Base-by-base conservation (phyloP, 305 asterid species). In the Andrographis paniculata region DNA sequence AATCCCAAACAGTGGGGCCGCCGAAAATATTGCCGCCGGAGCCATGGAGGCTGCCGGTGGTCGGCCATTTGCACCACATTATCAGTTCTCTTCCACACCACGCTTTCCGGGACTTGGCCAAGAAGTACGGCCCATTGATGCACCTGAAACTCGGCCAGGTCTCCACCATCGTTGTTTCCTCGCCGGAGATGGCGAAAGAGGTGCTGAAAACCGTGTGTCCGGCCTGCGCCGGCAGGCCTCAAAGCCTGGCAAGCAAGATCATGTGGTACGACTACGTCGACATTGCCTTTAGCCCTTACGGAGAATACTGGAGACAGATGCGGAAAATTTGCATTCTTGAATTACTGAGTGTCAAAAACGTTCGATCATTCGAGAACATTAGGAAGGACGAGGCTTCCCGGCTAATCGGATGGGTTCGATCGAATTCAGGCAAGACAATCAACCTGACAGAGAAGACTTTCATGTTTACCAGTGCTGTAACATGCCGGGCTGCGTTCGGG, bases 1-100 rank as follows among this genome's bases (percentile, higher is more conserved):
- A 33, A 33, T 33, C n/a, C 12, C n/a, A 6, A 5, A 27, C 74
- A 9, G 78, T 50, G 38, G n/a, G n/a, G 2, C 14, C 30, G 4
- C 6, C 6, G 6, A 24, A 33, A 7, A 33, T 6, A n/a, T 11
- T 33, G 13, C 38, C 38, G 8, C 38, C 38, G 13, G n/a, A n/a
- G 11, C 38, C 38, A 6, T 13, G 14, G 14, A 33, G 12, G 12
- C 38, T 33, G 0, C 38, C 38, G 13, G 13, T 33, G 13, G 12
- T 33, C 38, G 38, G 38, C 4, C 38, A 33, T n/a, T n/a, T 33
- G 14, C 38, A 33, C 38, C 1, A 7, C 38, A 7, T 33, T 9
- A 7, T 33, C 12, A n/a, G 38, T 33, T 9, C n/a, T 4, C 38
- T 33, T 9, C 38, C 38, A 2, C 38, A 33, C 38, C n/a, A 13